Percentiles rank a stretch among this genome's conserved stretches.
Conservation (phyloP, 1,284 basidiomycete species). For the Wolfiporia cocos region DNA sequence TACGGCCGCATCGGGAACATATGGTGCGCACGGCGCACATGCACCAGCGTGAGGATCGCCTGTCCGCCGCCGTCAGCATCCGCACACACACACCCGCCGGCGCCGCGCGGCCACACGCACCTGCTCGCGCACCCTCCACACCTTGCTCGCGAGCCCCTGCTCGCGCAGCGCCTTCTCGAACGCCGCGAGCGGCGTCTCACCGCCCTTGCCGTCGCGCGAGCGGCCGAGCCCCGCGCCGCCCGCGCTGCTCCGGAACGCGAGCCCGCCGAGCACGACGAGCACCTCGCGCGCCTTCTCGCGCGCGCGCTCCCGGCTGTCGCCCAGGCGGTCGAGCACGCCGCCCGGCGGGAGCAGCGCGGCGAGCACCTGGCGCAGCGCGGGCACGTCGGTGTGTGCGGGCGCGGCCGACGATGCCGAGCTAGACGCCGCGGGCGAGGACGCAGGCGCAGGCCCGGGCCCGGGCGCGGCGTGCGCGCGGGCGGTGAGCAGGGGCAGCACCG, state of each 20-base stretch:
- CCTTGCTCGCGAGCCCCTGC: constrained; percentile 68
- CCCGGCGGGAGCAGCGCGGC: constrained; percentile 65
- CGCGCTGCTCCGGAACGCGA: constrained; percentile 55
- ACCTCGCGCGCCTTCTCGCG: constrained; percentile 73
- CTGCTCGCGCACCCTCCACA: constrained; percentile 81
- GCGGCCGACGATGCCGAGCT: constrained; percentile 43
- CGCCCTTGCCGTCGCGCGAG: constrained; percentile 61
- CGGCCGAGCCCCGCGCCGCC: constrained; percentile 36
- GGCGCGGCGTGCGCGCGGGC: constrained; percentile 30
- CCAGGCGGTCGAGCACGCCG: constrained; percentile 77
- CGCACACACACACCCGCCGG: not conserved
- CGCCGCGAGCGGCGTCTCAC: constrained; percentile 67
- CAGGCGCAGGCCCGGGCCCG: constrained; percentile 42
- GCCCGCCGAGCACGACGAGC: constrained; percentile 63
- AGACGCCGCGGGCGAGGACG: too few species aligned
- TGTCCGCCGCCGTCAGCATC: constrained; percentile 20
- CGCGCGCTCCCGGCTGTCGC: constrained; percentile 69
- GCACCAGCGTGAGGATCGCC: constrained; percentile 62
- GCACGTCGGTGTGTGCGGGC: constrained; percentile 41
- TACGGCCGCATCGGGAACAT: constrained; percentile 83
- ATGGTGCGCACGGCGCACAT: constrained; percentile 59
- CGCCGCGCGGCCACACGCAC: constrained; percentile 39
- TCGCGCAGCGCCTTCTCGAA: constrained; percentile 79
- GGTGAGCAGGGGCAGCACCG: constrained; percentile 57
- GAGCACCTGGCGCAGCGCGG: constrained; percentile 59